phyloP scores from a whole-genome alignment of 331 rosid species.

The Cucumis variabilis region DNA sequence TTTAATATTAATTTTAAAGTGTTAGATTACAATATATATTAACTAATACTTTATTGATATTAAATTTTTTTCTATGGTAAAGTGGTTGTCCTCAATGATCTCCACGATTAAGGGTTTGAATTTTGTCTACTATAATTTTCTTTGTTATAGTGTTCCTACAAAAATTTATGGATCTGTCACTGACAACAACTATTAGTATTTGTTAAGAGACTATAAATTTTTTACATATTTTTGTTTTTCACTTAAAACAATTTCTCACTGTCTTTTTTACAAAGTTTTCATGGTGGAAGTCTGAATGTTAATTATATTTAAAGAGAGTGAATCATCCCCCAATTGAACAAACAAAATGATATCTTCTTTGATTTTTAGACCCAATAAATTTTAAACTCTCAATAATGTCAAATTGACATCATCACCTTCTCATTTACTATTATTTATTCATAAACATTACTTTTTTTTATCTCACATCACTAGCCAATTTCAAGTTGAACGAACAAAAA shows the following conservation, averaged over 20 bases:
- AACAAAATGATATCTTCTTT: conserved; percentile 16
- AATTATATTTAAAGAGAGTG: not conserved
- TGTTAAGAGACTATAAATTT: no score
- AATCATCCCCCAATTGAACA: conserved; percentile 3
- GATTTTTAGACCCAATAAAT: not conserved
- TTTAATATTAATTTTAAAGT: no score
- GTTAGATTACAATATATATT: no score
- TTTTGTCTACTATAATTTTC: no score
- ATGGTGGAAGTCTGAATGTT: not conserved
- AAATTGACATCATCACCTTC: not conserved
- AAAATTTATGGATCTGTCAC: no score
- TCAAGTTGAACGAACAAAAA: not conserved
- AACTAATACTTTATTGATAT: no score
- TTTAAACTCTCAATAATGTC: not conserved
- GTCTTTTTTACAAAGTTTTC: not conserved
- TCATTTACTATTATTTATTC: not conserved
- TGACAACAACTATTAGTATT: no score
- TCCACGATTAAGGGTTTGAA: no score
- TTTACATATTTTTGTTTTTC: no score
- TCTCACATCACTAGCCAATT: not conserved
- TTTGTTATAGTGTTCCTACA: no score
- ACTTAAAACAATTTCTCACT: not conserved
- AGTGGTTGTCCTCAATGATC: no score
- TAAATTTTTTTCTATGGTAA: no score
- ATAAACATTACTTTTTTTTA: not conserved